Conservation (phyloP, 192 early-diverging fungal genomes). For the Polychytrium aggregatum region DNA sequence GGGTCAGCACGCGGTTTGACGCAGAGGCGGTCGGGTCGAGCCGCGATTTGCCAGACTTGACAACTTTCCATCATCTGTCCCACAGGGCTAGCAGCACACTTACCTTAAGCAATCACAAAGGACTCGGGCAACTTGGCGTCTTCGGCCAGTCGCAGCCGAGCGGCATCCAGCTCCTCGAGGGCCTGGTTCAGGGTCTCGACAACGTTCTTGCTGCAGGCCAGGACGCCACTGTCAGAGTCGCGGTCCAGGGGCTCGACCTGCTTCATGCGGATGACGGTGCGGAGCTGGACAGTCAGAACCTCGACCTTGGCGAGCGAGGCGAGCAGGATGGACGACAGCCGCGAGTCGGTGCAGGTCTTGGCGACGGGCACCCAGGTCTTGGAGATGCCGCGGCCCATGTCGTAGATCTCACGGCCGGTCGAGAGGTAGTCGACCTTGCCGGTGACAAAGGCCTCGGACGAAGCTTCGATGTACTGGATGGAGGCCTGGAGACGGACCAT, state of each 20-base stretch:
- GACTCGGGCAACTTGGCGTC: too few relatives aligned
- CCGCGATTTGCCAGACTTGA: too few relatives aligned
- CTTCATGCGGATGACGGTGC: neutral
- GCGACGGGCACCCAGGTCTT: conserved; percentile 3
- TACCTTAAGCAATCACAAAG: too few relatives aligned
- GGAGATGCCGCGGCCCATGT: neutral
- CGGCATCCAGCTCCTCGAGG: conserved; percentile 1
- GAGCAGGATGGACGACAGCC: neutral
- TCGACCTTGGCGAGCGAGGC: conserved; percentile 2
- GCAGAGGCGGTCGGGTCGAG: too few relatives aligned
- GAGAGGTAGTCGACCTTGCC: neutral
- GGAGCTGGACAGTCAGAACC: neutral
- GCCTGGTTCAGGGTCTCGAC: neutral
- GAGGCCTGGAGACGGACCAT: neutral
- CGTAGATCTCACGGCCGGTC: conserved; percentile 1
- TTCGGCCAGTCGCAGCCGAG: conserved; percentile 1
- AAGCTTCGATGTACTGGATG: neutral
- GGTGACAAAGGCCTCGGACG: neutral
- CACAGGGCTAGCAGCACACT: too few relatives aligned
- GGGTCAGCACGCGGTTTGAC: too few relatives aligned
- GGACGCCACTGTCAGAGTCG: neutral
- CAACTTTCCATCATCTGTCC: too few relatives aligned
- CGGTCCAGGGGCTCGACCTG: neutral
- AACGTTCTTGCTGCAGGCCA: conserved; percentile 1
- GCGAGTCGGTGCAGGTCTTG: neutral